Evolutionary conservation across 1,139 yeast genomes (phyloP).

Genomic region (Magnusiomyces ingens): DNA sequence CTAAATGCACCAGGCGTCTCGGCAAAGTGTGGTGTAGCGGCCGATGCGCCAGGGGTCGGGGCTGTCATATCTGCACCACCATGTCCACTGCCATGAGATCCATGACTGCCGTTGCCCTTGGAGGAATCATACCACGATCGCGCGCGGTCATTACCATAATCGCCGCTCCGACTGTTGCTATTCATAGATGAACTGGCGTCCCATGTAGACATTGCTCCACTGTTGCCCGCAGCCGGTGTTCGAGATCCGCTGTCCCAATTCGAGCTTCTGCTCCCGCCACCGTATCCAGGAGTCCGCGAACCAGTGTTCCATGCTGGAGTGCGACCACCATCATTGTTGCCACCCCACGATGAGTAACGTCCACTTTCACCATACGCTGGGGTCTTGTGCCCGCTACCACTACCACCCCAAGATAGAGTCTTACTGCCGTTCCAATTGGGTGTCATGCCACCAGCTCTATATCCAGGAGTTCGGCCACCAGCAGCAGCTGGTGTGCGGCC

Average conservation of each 20-base stretch:
- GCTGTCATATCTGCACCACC: conserved; percentile 33
- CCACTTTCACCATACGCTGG: conserved; percentile 39
- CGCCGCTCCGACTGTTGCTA: conserved; percentile 30
- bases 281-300: conserved; percentile 39
- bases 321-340: conserved; percentile 34
- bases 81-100: conserved; percentile 22
- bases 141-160: conserved; percentile 15
- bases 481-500: conserved; percentile 33
- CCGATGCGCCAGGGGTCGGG: conserved; percentile 43
- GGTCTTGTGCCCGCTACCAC: conserved; percentile 34
- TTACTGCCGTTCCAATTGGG: conserved; percentile 37
- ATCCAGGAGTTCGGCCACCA: conserved; percentile 51
- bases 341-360: conserved; percentile 26
- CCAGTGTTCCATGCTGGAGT: conserved; percentile 42
- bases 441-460: conserved; percentile 44
- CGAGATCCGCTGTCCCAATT: conserved; percentile 22
- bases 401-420: conserved; percentile 42
- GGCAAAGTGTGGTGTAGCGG: conserved; percentile 36
- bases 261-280: conserved; percentile 17
- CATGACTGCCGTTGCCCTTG: conserved; percentile 5
- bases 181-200: conserved; percentile 25
- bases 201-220: conserved; percentile 27
- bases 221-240: conserved; percentile 23
- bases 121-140: conserved; percentile 18
- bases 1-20: conserved; percentile 43